Percentiles rank a stretch among this genome's conserved stretches.
Evolutionary conservation across 1,139 yeast genomes (phyloP).

Genomic region (Saccharomyces hybrid): DNA sequence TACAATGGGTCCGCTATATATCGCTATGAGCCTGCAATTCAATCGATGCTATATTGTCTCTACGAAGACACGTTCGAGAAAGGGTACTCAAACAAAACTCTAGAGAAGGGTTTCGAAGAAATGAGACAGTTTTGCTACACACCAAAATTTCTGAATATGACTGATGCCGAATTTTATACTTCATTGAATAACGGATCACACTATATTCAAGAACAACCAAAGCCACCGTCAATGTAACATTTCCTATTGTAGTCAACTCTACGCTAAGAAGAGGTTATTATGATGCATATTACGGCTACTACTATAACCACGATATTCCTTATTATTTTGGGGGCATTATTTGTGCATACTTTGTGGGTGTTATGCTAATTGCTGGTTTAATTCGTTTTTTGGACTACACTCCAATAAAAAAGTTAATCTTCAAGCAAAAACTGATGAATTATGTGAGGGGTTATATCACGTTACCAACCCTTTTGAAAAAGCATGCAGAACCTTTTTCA

Average conservation of each 20-base stretch:
- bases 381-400: slow-evolving; percentile 12
- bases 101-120: slow-evolving; percentile 13
- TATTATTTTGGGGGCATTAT: slow-evolving; percentile 12
- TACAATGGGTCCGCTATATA: slow-evolving; percentile 10
- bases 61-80: slow-evolving; percentile 12
- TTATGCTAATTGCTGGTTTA: slow-evolving; percentile 8
- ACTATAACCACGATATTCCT: slow-evolving; percentile 17
- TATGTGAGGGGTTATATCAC: slow-evolving; percentile 14
- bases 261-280: slow-evolving; percentile 8
- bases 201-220: slow-evolving; percentile 5
- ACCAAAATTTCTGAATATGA: slow-evolving; percentile 5
- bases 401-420: slow-evolving; percentile 9
- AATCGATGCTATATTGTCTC: slow-evolving; percentile 18
- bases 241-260: slow-evolving; percentile 14
- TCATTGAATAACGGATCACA: slow-evolving; percentile 15
- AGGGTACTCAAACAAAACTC: slow-evolving; percentile 3
- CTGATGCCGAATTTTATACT: slow-evolving; percentile 10
- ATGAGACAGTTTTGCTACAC: slow-evolving; percentile 11
- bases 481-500: slow-evolving; percentile 13
- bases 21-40: slow-evolving; percentile 19
- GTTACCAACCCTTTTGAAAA: slow-evolving; percentile 14
- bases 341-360: slow-evolving; percentile 12
- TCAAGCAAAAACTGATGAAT: slow-evolving; percentile 9
- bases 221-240: not conserved
- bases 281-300: slow-evolving; percentile 15